Evolutionary conservation across 495 filamentous ascomycete species (phyloP), one percentile per base, ranked within the genome.

Genomic region (Hypomontagnella submonticulosa): DNA sequence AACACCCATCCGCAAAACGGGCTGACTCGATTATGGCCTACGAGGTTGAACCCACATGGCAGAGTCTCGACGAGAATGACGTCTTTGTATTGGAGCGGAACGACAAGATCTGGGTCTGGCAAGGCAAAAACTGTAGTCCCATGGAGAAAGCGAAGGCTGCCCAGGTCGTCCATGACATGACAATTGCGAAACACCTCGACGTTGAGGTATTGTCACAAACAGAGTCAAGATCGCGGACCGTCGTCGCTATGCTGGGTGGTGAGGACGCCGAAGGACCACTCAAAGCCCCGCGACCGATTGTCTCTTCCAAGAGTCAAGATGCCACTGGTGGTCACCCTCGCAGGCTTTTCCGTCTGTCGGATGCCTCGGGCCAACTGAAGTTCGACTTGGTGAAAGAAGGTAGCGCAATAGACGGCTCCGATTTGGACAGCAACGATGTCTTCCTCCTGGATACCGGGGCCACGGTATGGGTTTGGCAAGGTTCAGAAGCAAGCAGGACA

Each of bases 101-200:
- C 30, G 74, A 84, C 19, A 87, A 87, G 74, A 85, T 88, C 67
- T 87, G 81, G 81, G 84, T 87, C 9, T 89, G 86, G 86, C 86
- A 89, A 75, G 86, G 86, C 33, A 81, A 78, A 69, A 81, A 77
- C 32, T 87, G 84, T 63, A 84, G 82, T 42, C 86, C 85, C 0
- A 88, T 88, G 84, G 86, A 89, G 57, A 89, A 87, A 73, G 81
- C 79, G 7, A 86, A 86, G 76, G 85, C 85, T 0, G 85, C 86
- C 0, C 85, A 87, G 60, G 84, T 87, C 12, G 84, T 89, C 4
- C 79, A 85, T 64, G 85, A 89, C 50, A 76, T 88, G 80, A 87
- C 82, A 0, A 70, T 82, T 4, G 85, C 84, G 6, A 87, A 86
- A 61, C 86, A 87, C 62, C 67, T 84, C 34, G 82, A 87, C 55